Conservation (phyloP, 108 stramenopile species). For the Craspedostauros australis region DNA sequence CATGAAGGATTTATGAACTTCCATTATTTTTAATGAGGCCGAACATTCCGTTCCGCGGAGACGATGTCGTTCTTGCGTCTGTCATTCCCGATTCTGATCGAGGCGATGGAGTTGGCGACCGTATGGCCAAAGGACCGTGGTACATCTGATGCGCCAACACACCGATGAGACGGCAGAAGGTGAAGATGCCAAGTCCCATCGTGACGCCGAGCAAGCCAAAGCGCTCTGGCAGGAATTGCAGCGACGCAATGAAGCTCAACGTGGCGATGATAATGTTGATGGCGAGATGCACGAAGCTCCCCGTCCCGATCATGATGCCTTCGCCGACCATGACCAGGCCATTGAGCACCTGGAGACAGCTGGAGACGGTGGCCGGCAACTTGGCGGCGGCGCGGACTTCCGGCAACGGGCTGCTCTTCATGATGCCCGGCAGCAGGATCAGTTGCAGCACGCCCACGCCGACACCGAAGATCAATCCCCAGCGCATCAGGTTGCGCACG, state of each 20-base stretch:
- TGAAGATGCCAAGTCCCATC: conserved; percentile 60
- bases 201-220: conserved; percentile 59
- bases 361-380: conserved; percentile 51
- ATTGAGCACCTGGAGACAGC: conserved; percentile 56
- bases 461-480: conserved; percentile 58
- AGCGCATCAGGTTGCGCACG: conserved; percentile 50
- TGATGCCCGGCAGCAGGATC: conserved; percentile 41
- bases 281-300: conserved; percentile 38
- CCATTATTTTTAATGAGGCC: no score
- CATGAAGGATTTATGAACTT: no score
- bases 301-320: conserved; percentile 50
- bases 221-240: conserved; percentile 39
- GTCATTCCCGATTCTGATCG: no score
- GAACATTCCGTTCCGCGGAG: no score
- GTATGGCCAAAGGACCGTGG: no score
- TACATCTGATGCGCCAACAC: conserved; percentile 46
- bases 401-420: conserved; percentile 53
- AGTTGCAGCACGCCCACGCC: conserved; percentile 47
- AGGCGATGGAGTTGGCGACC: no score
- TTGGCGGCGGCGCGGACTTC: conserved; percentile 64
- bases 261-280: conserved; percentile 50
- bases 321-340: conserved; percentile 69
- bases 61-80: no score
- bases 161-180: conserved; percentile 44
- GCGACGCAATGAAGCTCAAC: conserved; percentile 37